A percentile compares a stretch with the other conserved stretches of the same genome.
phyloP scores from a whole-genome alignment of 2,329 filamentous ascomycete genomes.

The Lojkania enalia region DNA sequence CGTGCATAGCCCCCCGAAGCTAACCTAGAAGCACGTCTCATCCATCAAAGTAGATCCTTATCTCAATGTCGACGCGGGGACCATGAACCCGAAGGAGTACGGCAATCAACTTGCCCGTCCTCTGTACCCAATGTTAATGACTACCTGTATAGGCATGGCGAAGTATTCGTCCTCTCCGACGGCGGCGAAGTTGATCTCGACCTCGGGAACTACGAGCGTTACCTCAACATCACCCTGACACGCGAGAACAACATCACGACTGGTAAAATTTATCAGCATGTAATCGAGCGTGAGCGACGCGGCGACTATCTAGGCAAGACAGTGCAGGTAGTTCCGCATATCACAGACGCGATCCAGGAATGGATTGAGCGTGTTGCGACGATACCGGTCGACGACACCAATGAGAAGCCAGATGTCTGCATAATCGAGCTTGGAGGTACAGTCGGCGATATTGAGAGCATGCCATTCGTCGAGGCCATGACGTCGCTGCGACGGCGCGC shows the following conservation, averaged over 20 bases:
- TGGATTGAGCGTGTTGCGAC: conserved; percentile 87
- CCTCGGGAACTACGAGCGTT: conserved; percentile 77
- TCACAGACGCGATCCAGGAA: conserved; percentile 88
- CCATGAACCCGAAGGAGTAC: conserved; percentile 68
- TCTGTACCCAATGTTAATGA: background rate
- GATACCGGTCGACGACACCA: conserved; percentile 83
- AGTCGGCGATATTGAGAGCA: conserved; percentile 81
- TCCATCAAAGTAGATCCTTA: conserved; percentile 74
- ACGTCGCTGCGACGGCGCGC: conserved; percentile 73
- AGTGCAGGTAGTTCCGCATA: conserved; percentile 88
- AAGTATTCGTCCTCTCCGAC: conserved; percentile 85
- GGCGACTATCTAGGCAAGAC: conserved; percentile 86
- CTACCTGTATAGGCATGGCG: conserved; percentile 67
- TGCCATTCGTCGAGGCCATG: conserved; percentile 85
- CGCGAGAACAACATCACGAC: conserved; percentile 96
- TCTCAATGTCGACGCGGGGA: conserved; percentile 76
- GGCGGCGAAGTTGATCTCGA: conserved; percentile 78
- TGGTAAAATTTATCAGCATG: conserved; percentile 90
- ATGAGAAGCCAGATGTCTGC: conserved; percentile 84
- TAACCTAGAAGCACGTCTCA: conserved; percentile 57
- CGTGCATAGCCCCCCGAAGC: conserved; percentile 20
- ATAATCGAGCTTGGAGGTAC: conserved; percentile 76
- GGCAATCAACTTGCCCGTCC: conserved; percentile 13
- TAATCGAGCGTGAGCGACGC: conserved; percentile 73
- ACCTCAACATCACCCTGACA: conserved; percentile 79